Evolutionary conservation across 129 eudicot genomes (phyloP).

Genomic region (Apium graveolens): DNA sequence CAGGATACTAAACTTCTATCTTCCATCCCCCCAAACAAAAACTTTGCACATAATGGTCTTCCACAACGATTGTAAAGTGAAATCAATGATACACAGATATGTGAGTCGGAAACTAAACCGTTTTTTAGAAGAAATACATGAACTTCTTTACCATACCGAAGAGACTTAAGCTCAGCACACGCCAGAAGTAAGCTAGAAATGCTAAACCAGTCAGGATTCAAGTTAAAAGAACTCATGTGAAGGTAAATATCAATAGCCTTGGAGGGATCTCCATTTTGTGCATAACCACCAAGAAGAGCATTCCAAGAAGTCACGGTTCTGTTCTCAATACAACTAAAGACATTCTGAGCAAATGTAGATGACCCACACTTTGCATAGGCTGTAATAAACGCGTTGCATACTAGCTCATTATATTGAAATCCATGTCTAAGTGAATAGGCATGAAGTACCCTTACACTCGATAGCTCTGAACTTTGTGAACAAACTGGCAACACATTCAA

Average conservation of each 20-base stretch:
- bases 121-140: slow-evolving; percentile 58
- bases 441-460: slow-evolving; percentile 51
- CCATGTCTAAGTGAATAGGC: slow-evolving; percentile 47
- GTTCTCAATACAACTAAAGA: slow-evolving; percentile 31
- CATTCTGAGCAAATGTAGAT: slow-evolving; percentile 28
- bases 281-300: slow-evolving; percentile 44
- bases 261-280: slow-evolving; percentile 38
- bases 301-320: slow-evolving; percentile 47
- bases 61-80: slow-evolving; percentile 43
- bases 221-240: slow-evolving; percentile 36
- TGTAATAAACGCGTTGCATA: slow-evolving; percentile 45
- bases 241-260: slow-evolving; percentile 31
- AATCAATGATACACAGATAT: slow-evolving; percentile 34
- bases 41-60: slow-evolving; percentile 26
- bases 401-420: slow-evolving; percentile 27
- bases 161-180: slow-evolving; percentile 28
- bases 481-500: slow-evolving; percentile 46
- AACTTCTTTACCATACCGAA: slow-evolving; percentile 34
- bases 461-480: slow-evolving; percentile 19
- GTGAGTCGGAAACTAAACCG: slow-evolving; percentile 36
- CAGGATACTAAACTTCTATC: slow-evolving; percentile 45
- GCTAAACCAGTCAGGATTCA: slow-evolving; percentile 41
- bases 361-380: slow-evolving; percentile 53
- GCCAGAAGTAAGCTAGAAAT: slow-evolving; percentile 50
- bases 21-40: slow-evolving; percentile 28